Conservation (phyloP, 2,329 filamentous ascomycete species). For the Alternaria infectoria region DNA sequence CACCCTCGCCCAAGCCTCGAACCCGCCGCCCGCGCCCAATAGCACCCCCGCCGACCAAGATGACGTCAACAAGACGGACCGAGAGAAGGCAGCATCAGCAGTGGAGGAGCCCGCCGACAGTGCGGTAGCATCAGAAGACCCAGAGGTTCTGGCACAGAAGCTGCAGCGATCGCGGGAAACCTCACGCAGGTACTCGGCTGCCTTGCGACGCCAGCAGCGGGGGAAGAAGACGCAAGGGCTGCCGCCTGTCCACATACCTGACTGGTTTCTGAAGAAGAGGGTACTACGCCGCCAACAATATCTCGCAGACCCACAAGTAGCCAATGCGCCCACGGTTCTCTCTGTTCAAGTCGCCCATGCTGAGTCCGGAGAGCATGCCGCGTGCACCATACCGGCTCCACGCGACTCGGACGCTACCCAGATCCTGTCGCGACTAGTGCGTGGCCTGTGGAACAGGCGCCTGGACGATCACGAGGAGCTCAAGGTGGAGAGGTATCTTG, state of each 20-base stretch:
- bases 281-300: constrained; percentile 52
- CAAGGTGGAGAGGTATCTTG: constrained; percentile 28
- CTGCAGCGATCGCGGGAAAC: constrained; percentile 45
- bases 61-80: constrained; percentile 27
- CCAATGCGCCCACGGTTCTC: constrained; percentile 21
- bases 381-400: constrained; percentile 28
- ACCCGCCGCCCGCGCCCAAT: constrained; percentile 37
- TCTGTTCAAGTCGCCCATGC: constrained; percentile 31
- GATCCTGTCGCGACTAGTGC: constrained; percentile 32
- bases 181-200: constrained; percentile 42
- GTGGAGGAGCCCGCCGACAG: constrained; percentile 29
- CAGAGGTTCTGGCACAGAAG: constrained; percentile 45
- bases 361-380: constrained; percentile 33
- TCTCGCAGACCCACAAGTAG: constrained; percentile 8
- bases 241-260: constrained; percentile 58
- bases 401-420: constrained; percentile 25
- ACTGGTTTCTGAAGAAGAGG: constrained; percentile 62
- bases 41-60: constrained; percentile 34
- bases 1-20: constrained; percentile 31
- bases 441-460: constrained; percentile 31
- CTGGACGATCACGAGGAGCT: constrained; percentile 30
- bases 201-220: constrained; percentile 42
- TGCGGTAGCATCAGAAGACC: constrained; percentile 35
- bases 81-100: constrained; percentile 21
- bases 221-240: constrained; percentile 42